A percentile compares a stretch with the other conserved stretches of the same genome.
These are phyloP conservation scores for Chalara sp. DNA, from an alignment of 2,329 filamentous ascomycete species.

Conservation along the genomic window DNA sequence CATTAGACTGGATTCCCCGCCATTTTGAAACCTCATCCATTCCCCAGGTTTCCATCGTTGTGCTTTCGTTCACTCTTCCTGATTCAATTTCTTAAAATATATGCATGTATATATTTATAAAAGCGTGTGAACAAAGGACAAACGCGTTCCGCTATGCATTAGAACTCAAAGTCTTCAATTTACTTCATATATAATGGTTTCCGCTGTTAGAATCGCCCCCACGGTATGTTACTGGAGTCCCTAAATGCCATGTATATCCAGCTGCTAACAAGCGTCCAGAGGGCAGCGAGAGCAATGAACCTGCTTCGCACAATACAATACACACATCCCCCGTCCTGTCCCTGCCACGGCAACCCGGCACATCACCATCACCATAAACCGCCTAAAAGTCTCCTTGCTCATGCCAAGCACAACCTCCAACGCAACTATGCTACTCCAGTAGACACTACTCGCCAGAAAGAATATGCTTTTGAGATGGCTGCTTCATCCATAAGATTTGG, in stretches of 20 bases:
- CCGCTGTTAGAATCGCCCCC: conserved; percentile 22
- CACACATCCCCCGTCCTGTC: conserved; percentile 79
- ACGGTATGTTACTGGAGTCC: conserved; percentile 14
- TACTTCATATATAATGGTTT: background rate
- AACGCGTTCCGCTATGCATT: no score
- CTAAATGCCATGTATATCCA: background rate
- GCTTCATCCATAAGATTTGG: conserved; percentile 92
- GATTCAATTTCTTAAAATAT: no score
- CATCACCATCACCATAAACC: conserved; percentile 57
- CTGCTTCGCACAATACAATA: conserved; percentile 87
- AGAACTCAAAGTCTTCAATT: no score
- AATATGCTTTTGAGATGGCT: conserved; percentile 99
- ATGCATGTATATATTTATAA: no score
- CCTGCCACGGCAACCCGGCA: conserved; percentile 84
- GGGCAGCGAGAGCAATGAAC: conserved; percentile 58
- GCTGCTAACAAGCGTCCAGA: conserved; percentile 27
- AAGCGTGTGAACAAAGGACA: no score
- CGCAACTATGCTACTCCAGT: conserved; percentile 68
- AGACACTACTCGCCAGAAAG: conserved; percentile 67
- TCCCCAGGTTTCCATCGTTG: no score
- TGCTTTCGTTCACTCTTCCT: no score
- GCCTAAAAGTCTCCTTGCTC: conserved; percentile 31
- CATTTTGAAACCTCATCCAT: no score
- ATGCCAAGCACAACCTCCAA: conserved; percentile 38
- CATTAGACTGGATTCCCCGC: no score